Base-by-base conservation (phyloP, 441 rosid species). In the Gossypium trilobum region DNA sequence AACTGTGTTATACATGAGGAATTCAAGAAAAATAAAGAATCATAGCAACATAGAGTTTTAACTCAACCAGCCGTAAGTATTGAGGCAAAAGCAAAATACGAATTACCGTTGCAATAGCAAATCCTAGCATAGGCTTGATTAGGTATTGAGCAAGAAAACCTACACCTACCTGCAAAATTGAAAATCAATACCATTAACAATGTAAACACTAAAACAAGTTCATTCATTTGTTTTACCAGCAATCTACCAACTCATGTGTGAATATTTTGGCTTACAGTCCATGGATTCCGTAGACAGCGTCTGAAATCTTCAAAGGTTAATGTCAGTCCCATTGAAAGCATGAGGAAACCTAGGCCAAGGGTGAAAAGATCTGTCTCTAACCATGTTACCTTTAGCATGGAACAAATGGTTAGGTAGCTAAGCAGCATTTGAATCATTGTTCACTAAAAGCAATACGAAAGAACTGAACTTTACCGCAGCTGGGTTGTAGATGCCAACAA, bases 271-370 rank as follows among this genome's bases (percentile, higher is more conserved):
- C 68, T 87, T 85, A 93, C 95, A 80, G 98, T 93, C 97, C 98
- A 91, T 44, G 95, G 98, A 73, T 93, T 93, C 74, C 91, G 88
- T 68, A 91, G 79, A 75, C 98, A 91, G 62, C 92, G 79, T 81
- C 90, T 85, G 78, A 93, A 93, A 80, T 93, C 95, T 67, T 91
- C 95, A 78, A 93, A 93, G 0, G 88, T 93, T 85, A 91, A 79
- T 29, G 96, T 93, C 81, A 93, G 82, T 67, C 96, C 98, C 98
- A 93, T 93, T 54, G 98, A 91, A 56, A 91, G 96, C 98, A 91
- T 91, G 67, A 93, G 98, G 77, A 93, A 91, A 55, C 97, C 98
- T 67, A 93, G 81, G 76, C 90, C 92, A 61, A 87, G 52, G 60
- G 98, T 93, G 82, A 91, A 93, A 27, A 89, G 88, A 75, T 93